Evolutionary conservation across 805 yeast species (phyloP).

Genomic region (Spathaspora girioi): DNA sequence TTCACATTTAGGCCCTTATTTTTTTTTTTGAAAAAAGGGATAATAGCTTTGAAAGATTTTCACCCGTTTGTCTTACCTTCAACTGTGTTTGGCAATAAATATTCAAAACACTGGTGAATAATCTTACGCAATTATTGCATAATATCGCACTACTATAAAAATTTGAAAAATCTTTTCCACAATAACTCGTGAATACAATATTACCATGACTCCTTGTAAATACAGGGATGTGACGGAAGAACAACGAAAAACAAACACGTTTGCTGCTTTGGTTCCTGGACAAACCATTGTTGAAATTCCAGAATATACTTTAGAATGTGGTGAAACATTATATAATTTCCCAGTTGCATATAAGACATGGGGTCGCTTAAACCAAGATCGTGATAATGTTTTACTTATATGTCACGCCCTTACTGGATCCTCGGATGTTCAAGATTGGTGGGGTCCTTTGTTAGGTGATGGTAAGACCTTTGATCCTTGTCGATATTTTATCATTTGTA

Average conservation of each 20-base stretch:
- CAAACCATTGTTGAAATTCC: conserved; percentile 83
- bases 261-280: conserved; percentile 62
- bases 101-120: not conserved
- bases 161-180: not conserved
- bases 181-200: not conserved
- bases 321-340: conserved; percentile 64
- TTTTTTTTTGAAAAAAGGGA: not conserved
- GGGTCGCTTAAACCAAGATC: conserved; percentile 74
- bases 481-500: conserved; percentile 78
- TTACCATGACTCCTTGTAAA: conserved; percentile 1
- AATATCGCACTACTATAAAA: not conserved
- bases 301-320: conserved; percentile 72
- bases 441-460: conserved; percentile 93
- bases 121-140: not conserved
- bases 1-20: not conserved
- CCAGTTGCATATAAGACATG: conserved; percentile 96
- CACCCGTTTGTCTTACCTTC: not conserved
- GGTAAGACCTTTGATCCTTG: conserved; percentile 89
- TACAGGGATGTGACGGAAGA: conserved; percentile 41
- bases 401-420: conserved; percentile 97
- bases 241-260: conserved; percentile 59
- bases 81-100: not conserved
- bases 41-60: not conserved
- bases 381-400: conserved; percentile 79
- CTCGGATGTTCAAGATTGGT: conserved; percentile 95